Base-by-base conservation (phyloP, 495 filamentous ascomycete species). In the Hypoxylon fragiforme region DNA sequence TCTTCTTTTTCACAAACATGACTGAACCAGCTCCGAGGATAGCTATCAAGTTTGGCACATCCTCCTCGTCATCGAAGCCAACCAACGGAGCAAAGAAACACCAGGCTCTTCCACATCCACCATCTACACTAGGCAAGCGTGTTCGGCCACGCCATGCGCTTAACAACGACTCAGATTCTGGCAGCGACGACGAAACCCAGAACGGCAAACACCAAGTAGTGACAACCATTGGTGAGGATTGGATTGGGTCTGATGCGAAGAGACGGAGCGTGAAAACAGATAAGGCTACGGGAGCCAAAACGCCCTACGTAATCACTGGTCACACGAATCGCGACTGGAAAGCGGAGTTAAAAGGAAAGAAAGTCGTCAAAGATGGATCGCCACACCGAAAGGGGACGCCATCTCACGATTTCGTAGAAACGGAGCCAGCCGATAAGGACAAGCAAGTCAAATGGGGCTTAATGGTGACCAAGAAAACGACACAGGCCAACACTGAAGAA, bases 251-350 rank as follows among this genome's bases (percentile, higher is more conserved):
- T 13, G 47, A 47, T 7, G 16, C 45, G 13, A 69, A 61, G 43
- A 55, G 47, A 30, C 48, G 50, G 15, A 50, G 46, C 36, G 5
- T 26, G 12, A 41, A 22, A 5, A 39, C 12, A 6, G 47, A 49
- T 11, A 67, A 59, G 39, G 44, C 51, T 11, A 38, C 16, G 35
- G 32, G 73, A 8, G 69, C 71, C 22, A 70, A 76, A 22, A 54
- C 61, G 7, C 77, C 80, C 9, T 70, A 89, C 18, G 77, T 89
- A 18, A 94, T 94, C 44, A 75, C 76, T 9, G 78, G 79, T 9
- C 76, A 84, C 49, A 79, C 77, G 66, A 88, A 87, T 65, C 82
- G 85, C 41, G 83, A 91, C 64, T 90, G 87, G 88, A 82, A 84
- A 61, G 84, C 85, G 49, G 79, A 85, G 52, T 69, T 76, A 40